Evolutionary conservation across 2,329 filamentous ascomycete species (phyloP).

Genomic region (Chrysoporthe puriensis): DNA sequence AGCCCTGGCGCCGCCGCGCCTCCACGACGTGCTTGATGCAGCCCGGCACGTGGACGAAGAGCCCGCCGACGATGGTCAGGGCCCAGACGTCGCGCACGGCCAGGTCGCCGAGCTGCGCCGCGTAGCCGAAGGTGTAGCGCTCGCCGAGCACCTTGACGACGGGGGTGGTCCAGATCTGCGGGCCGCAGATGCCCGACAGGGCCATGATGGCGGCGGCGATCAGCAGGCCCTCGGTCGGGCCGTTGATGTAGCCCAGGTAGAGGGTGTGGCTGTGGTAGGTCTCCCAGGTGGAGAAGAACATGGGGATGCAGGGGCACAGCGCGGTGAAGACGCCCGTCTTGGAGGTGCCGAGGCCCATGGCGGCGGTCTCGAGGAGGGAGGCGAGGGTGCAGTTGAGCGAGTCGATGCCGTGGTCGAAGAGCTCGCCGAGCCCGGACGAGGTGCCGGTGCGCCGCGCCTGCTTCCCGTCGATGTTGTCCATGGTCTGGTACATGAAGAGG

Average conservation of each 20-base stretch:
- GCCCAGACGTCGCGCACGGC: constrained; percentile 91
- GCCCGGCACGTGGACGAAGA: constrained; percentile 81
- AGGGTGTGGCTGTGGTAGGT: constrained; percentile 98
- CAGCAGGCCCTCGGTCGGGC: constrained; percentile 91
- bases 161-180: constrained; percentile 80
- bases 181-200: constrained; percentile 84
- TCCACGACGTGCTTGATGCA: constrained; percentile 85
- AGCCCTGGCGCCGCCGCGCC: constrained; percentile 71
- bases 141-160: constrained; percentile 71
- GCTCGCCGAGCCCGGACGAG: constrained; percentile 90
- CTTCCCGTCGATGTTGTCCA: constrained; percentile 99
- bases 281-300: constrained; percentile 99
- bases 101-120: constrained; percentile 66
- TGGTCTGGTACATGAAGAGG: constrained; percentile 97
- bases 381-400: constrained; percentile 96
- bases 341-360: constrained; percentile 87
- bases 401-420: constrained; percentile 99
- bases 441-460: constrained; percentile 94
- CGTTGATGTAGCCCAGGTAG: constrained; percentile 95
- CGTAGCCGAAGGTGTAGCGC: constrained; percentile 54
- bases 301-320: constrained; percentile 86
- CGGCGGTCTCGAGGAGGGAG: constrained; percentile 86
- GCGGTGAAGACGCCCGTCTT: constrained; percentile 89
- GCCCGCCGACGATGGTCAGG: constrained; percentile 65
- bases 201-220: constrained; percentile 87